A percentile compares a stretch with the other conserved stretches of the same genome.
phyloP scores from a whole-genome alignment of 257 asterid species.

The Solanum sejunctum region DNA sequence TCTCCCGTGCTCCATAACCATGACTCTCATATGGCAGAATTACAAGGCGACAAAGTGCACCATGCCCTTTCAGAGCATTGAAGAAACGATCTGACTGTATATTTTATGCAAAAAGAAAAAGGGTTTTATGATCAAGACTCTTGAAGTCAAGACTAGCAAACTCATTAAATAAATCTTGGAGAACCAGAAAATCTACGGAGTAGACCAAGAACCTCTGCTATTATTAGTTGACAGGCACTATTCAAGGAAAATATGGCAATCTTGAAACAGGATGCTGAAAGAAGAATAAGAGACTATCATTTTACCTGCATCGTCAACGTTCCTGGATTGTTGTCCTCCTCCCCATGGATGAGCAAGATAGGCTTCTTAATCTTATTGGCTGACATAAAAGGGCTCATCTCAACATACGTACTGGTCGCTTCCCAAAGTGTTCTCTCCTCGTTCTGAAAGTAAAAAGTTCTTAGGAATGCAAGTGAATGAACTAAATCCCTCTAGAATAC shows the following conservation, averaged over 20 bases:
- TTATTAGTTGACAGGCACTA: background rate
- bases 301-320: slow-evolving; percentile 95
- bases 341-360: slow-evolving; percentile 90
- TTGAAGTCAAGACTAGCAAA: background rate
- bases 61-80: slow-evolving; percentile 94
- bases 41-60: slow-evolving; percentile 86
- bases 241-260: background rate
- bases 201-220: background rate
- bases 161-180: background rate
- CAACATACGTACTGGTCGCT: slow-evolving; percentile 65
- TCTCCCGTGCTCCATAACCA: slow-evolving; percentile 88
- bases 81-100: slow-evolving; percentile 88
- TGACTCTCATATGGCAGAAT: slow-evolving; percentile 95
- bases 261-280: background rate
- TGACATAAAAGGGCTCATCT: slow-evolving; percentile 92
- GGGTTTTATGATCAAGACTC: background rate
- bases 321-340: slow-evolving; percentile 96
- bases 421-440: slow-evolving; percentile 99
- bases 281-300: background rate
- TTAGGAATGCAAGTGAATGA: background rate
- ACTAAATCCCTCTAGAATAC: background rate
- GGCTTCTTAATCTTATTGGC: slow-evolving; percentile 97
- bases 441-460: slow-evolving; percentile 27
- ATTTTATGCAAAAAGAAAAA: background rate
- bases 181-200: background rate